These are phyloP conservation scores for Hypoxylon lenormandii DNA, from an alignment of 495 filamentous ascomycete species.

Conservation along the genomic window DNA sequence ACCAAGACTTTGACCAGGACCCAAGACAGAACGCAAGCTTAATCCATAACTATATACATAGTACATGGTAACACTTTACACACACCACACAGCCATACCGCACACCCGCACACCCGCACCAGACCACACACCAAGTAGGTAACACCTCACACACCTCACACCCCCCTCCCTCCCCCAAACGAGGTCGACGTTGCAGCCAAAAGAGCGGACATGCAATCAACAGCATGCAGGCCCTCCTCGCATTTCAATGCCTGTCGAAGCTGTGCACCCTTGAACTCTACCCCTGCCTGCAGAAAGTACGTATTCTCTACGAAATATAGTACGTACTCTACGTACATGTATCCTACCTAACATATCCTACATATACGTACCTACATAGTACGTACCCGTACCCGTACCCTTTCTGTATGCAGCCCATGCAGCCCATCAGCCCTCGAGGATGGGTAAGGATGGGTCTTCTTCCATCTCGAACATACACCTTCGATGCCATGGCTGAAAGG, in stretches of 20 bases:
- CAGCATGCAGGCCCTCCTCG: conserved; percentile 41
- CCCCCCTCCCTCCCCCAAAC: conserved; percentile 15
- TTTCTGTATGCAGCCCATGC: background rate
- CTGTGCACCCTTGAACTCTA: conserved; percentile 28
- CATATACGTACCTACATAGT: conserved; percentile 35
- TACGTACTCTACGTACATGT: conserved; percentile 1
- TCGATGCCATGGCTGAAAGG: conserved; percentile 35
- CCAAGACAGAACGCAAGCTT: no score
- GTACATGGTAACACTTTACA: no score
- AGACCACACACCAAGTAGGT: no score
- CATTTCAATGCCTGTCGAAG: conserved; percentile 48
- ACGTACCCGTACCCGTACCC: conserved; percentile 16
- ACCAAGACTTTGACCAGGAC: no score
- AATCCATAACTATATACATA: no score
- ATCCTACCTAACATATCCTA: no score
- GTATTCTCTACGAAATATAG: background rate
- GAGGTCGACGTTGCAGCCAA: conserved; percentile 51
- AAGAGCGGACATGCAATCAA: conserved; percentile 47
- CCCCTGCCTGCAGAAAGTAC: conserved; percentile 6
- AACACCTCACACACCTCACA: no score
- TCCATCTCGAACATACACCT: conserved; percentile 40
- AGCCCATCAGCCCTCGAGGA: conserved; percentile 9
- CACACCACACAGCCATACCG: no score
- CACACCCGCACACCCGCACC: no score
- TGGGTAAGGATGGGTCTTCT: conserved; percentile 27